Conservation (phyloP, 768 basidiomycete genomes). For the Phaeolepiota aurea region DNA sequence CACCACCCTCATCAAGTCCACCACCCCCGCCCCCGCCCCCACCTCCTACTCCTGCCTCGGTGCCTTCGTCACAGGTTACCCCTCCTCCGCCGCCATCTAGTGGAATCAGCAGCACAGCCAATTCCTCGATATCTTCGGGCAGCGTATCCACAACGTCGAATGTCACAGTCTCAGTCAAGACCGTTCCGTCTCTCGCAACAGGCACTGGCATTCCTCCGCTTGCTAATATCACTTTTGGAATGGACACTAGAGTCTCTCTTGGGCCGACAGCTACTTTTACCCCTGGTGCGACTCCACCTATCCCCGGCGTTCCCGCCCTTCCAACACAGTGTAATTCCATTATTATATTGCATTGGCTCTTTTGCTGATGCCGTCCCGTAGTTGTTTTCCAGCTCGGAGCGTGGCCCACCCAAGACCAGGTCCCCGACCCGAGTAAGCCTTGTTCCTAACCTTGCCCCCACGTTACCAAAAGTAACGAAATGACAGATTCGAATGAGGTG, state of each 20-base stretch:
- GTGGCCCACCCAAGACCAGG: slow-evolving; percentile 59
- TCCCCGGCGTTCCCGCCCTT: slow-evolving; percentile 57
- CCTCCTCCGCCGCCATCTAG: neutral
- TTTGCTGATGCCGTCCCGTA: slow-evolving; percentile 13
- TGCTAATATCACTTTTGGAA: slow-evolving; percentile 50
- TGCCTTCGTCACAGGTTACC: slow-evolving; percentile 4
- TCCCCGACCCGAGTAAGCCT: slow-evolving; percentile 50
- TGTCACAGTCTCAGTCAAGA: slow-evolving; percentile 12
- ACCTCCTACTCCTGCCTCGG: slow-evolving; percentile 6
- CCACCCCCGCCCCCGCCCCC: slow-evolving; percentile 8
- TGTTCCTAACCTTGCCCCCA: neutral
- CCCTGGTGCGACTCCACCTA: slow-evolving; percentile 53
- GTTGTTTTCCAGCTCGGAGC: slow-evolving; percentile 35
- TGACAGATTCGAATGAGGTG: slow-evolving; percentile 45
- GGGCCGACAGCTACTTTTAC: slow-evolving; percentile 44
- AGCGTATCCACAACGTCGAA: slow-evolving; percentile 4
- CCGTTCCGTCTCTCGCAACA: slow-evolving; percentile 38
- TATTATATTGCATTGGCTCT: slow-evolving; percentile 3
- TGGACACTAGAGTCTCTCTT: slow-evolving; percentile 44
- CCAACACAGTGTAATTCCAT: slow-evolving; percentile 39
- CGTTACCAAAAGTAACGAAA: neutral
- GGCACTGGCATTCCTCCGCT: slow-evolving; percentile 50
- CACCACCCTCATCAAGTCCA: slow-evolving; percentile 7
- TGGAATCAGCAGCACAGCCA: slow-evolving; percentile 4
- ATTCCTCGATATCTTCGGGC: slow-evolving; percentile 8